Evolutionary conservation across 2,329 filamentous ascomycete species (phyloP).

Genomic region (Plenodomus biglobosus): DNA sequence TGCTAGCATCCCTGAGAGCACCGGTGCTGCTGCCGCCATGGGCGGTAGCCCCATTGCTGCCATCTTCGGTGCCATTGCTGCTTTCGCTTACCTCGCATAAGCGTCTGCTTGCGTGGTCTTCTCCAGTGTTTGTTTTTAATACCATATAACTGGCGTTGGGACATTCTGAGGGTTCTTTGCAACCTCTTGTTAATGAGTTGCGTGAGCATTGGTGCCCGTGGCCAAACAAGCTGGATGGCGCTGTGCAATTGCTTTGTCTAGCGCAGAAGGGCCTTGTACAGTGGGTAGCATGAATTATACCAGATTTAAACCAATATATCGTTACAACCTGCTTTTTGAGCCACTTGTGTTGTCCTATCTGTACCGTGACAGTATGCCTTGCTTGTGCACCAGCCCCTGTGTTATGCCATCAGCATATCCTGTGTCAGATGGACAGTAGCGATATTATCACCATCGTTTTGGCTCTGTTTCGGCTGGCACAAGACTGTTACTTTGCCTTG

Average conservation of each 20-base stretch:
- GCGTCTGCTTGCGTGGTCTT: conserved; percentile 5
- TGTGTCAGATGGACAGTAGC: too few species aligned
- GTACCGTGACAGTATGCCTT: too few species aligned
- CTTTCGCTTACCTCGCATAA: conserved; percentile 47
- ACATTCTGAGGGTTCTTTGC: conserved; percentile 14
- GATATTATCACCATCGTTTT: not conserved
- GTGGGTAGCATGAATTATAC: conserved; percentile 20
- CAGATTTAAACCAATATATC: conserved; percentile 11
- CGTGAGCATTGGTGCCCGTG: conserved; percentile 6
- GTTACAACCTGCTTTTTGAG: not conserved
- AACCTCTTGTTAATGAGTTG: conserved; percentile 18
- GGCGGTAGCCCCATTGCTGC: conserved; percentile 44
- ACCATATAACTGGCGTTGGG: conserved; percentile 23
- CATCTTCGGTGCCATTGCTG: conserved; percentile 46
- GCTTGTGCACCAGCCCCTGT: not conserved
- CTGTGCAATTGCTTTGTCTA: conserved; percentile 29
- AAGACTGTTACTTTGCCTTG: not conserved
- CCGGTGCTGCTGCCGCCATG: conserved; percentile 32
- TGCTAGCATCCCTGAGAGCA: conserved; percentile 26
- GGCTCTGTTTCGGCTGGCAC: not conserved
- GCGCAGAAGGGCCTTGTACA: conserved; percentile 29
- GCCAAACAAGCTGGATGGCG: conserved; percentile 5
- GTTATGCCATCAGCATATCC: too few species aligned
- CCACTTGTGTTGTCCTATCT: not conserved
- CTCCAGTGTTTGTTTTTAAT: conserved; percentile 11